Percentiles rank a stretch among this genome's conserved stretches.
These are phyloP conservation scores for Fusarium piperis DNA, from an alignment of 2,329 filamentous ascomycete genomes.

Conservation along the genomic window DNA sequence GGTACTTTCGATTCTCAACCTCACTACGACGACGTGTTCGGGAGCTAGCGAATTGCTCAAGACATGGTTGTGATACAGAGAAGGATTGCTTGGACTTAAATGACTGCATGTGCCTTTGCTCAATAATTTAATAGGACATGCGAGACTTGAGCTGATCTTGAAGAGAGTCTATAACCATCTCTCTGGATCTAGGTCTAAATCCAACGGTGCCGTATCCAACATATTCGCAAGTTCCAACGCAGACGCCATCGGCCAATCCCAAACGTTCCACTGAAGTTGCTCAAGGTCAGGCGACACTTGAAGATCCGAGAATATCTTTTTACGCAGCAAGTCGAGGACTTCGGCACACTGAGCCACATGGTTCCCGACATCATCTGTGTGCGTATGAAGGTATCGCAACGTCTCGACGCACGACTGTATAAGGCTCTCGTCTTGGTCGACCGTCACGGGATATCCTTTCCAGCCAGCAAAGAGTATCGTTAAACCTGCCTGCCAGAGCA, in stretches of 20 bases:
- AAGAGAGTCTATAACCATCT: neutral
- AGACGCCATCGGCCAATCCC: slow-evolving; percentile 43
- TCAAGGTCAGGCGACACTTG: slow-evolving; percentile 14
- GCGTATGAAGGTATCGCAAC: slow-evolving; percentile 8
- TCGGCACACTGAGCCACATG: slow-evolving; percentile 32
- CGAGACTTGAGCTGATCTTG: neutral
- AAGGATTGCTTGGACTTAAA: neutral
- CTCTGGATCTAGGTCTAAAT: slow-evolving; percentile 15
- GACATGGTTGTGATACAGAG: neutral
- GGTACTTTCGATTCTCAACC: neutral
- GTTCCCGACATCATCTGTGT: slow-evolving; percentile 19
- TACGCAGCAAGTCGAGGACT: slow-evolving; percentile 30
- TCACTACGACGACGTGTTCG: neutral
- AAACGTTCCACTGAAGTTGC: slow-evolving; percentile 40
- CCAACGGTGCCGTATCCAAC: slow-evolving; percentile 35
- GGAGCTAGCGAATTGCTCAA: neutral
- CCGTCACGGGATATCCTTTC: slow-evolving; percentile 28
- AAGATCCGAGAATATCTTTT: slow-evolving; percentile 30
- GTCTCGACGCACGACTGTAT: slow-evolving; percentile 25
- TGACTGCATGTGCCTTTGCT: neutral
- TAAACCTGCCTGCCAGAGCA: slow-evolving; percentile 41
- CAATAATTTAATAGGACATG: neutral
- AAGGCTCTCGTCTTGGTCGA: slow-evolving; percentile 20
- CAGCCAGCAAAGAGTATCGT: slow-evolving; percentile 37
- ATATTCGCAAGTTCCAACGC: slow-evolving; percentile 39